Base-by-base conservation (phyloP, 2,329 filamentous ascomycete genomes). In the Ceratocystis harringtonii region DNA sequence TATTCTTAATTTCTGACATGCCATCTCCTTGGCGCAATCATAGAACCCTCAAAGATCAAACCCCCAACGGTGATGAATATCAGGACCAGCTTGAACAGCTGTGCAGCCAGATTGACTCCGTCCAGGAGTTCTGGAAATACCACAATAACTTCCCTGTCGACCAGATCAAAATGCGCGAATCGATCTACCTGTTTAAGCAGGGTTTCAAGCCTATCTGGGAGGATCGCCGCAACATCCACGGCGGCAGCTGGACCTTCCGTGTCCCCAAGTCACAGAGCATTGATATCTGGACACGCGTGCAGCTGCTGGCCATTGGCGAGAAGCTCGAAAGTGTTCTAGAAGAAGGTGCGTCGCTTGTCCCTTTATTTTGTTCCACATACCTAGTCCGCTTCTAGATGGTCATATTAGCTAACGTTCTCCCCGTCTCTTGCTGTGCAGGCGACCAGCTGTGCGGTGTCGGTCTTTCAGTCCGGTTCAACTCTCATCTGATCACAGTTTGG, bases 221-320 rank as follows among this genome's bases (percentile, higher is more conserved):
- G 76, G 92, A 97, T 73, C 84, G 89, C 50, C 85, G 94, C 71
- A 96, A 96, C 76, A 79, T 87, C 67, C 81, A 85, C 68, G 92
- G 92, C 63, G 92, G 92, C 62, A 88, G 88, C 73, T 96, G 90
- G 90, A 95, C 90, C 25, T 95, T 97, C 76, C 86, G 92, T 62
- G 87, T 96, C 57, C 85, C 87, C 69, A 96, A 95, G 78, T 80
- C 79, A 68, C 81, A 82, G 45, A 84, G 84, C 5, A 82, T 84
- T 2, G 87, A 87, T 71, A 88, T 89, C 72, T 96, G 87, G 90
- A 91, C 86, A 70, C 85, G 86, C 73, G 81, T 96, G 68, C 84
- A 91, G 77, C 78, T 92, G 73, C 80, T 94, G 74, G 90, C 90
- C 43, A 89, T 94, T 68, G 90, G 90, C 43, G 90, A 95, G 78